Evolutionary conservation across 192 early-diverging fungal species (phyloP), one percentile per base, ranked within the genome.

Genomic region (Entophlyctis luteolus): DNA sequence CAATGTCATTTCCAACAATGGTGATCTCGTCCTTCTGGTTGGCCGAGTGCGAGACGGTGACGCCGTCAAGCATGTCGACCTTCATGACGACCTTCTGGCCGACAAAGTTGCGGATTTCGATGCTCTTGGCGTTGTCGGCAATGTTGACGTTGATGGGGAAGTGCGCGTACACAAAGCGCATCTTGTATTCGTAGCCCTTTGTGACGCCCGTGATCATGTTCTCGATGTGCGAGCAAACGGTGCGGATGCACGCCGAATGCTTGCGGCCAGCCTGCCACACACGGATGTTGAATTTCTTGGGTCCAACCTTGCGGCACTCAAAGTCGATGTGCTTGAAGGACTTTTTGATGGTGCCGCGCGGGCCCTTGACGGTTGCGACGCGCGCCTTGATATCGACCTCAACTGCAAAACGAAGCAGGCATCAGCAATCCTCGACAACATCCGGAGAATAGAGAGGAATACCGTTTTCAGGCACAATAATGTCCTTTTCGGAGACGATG

Each of bases 201-300:
- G 96, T 98, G 58, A 96, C 93, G 78, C 94, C 94, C 58, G 80
- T 91, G 85, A 96, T 96, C 89, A 98, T 88, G 89, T 98, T 98
- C 80, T 88, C 78, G 74, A 96, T 93, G 84, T 91, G 88, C 72
- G 92, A 93, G 78, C 89, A 87, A 65, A 98, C 89, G 62, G 96
- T 98, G 71, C 94, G 93, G 83, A 98, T 93, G 86, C 93, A 95
- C 62, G 94, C 94, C 76, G 94, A 80, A 86, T 98, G 94, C 91
- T 98, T 96, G 77, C 94, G 92, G 75, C 79, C 84, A 62, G 94
- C 96, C 81, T 94, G 91, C 89, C 90, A 95, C 45, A 98, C 93
- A 57, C 91, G 81, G 58, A 98, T 86, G 70, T 81, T 82, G 80
- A 96, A 79, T 80, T 87, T 89, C 70, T 83, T 76, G 66, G 81